These are phyloP conservation scores for Tetraselmis chui DNA, from an alignment of 139 green algal species.

Conservation along the genomic window DNA sequence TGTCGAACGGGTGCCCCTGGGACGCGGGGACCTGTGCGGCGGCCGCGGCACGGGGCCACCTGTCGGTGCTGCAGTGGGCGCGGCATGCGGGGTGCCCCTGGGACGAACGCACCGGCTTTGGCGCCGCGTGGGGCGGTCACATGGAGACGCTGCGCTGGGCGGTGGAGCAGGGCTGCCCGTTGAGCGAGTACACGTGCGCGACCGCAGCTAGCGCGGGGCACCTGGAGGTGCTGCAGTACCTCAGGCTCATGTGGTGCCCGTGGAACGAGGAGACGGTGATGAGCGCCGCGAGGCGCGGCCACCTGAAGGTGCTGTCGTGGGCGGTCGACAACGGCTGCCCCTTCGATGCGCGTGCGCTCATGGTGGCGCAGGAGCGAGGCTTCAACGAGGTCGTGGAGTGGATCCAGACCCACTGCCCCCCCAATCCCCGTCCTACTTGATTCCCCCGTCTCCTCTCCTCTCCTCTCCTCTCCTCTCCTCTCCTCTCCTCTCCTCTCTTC, in stretches of 20 bases:
- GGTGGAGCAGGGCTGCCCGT: conserved; percentile 3
- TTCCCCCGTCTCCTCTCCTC: no score
- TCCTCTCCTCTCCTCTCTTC: no score
- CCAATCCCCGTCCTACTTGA: no score
- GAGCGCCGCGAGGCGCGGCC: conserved; percentile 3
- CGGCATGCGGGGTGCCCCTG: neutral
- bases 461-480: no score
- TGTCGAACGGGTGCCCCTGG: neutral
- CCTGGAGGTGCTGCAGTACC: conserved; percentile 7
- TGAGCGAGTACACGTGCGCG: neutral
- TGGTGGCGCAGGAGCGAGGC: neutral
- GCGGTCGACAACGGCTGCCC: neutral
- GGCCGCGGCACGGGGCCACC: neutral
- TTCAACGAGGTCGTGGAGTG: neutral
- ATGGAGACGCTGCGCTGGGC: conserved; percentile 1
- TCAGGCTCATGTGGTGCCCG: neutral
- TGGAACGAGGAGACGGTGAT: neutral
- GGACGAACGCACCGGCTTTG: neutral
- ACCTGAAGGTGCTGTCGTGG: neutral
- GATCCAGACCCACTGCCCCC: neutral
- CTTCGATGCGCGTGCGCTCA: neutral
- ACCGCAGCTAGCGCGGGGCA: neutral
- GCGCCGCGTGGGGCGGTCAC: neutral
- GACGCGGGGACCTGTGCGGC: neutral
- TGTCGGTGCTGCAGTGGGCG: neutral